Evolutionary conservation across 1,284 basidiomycete genomes (phyloP), one percentile per base, ranked within the genome.

Genomic region (Coniferiporia weirii): DNA sequence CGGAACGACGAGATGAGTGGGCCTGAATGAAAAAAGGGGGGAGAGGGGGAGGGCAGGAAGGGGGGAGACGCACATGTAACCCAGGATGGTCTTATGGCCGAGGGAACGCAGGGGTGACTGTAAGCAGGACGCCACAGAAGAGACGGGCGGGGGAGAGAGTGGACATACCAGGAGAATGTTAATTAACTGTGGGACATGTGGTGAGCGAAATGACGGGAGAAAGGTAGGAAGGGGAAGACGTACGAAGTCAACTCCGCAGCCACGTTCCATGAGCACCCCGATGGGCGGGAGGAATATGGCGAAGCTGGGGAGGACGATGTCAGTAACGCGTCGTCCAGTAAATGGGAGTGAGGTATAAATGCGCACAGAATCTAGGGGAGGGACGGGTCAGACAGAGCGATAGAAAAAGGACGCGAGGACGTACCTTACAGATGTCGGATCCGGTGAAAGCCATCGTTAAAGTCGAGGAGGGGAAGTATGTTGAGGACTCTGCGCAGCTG

Each of bases 211-310:
- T 32, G n/a, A 27, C 15, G 43, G 10, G 17, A 57, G 34, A 44
- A n/a, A 38, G 1, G 8, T 10, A 47, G 34, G 48, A 27, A 40
- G n/a, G 40, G 27, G 17, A 38, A 53, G 20, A 17, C 77, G 57
- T 65, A 87, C 83, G 38, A 92, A 70, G 70, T 91, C 89, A 40
- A 79, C 80, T 46, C 76, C 75, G 68, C 88, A 91, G 20, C 89
- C 90, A 61, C 85, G 78, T 72, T 92, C 89, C 15, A 93, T 72
- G 73, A 91, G 89, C 10, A 93, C 91, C 58, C 85, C 89, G 1
- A 93, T 67, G 57, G 91, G 90, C 4, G 90, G 91, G 19, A 92
- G 65, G 70, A 92, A 66, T 72, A 92, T 77, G 61, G 89, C 89
- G 61, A 84, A 67, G 62, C 89, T 79, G 67, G 40, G 45, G 61